phyloP scores from a whole-genome alignment of 371 early-diverging fungal species.

The Syncephalis fuscata region DNA sequence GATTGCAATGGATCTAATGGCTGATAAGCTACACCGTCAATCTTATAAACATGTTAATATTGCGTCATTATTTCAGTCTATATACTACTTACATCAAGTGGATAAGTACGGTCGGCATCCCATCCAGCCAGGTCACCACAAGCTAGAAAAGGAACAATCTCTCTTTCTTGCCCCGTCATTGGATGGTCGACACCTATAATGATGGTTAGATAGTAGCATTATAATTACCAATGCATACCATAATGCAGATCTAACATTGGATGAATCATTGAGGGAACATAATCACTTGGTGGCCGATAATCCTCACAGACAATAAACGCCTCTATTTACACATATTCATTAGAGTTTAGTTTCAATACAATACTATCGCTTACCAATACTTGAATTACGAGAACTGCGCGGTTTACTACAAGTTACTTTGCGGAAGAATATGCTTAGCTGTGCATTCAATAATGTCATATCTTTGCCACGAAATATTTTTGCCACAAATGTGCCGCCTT shows the following conservation, averaged over 20 bases:
- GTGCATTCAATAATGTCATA: slow-evolving; percentile 72
- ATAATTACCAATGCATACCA: slow-evolving; percentile 14
- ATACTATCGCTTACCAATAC: slow-evolving; percentile 40
- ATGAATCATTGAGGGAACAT: slow-evolving; percentile 76
- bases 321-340: slow-evolving; percentile 25
- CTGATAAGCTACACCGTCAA: not conserved
- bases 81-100: slow-evolving; percentile 31
- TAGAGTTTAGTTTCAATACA: not conserved
- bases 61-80: not conserved
- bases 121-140: slow-evolving; percentile 81
- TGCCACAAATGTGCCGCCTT: slow-evolving; percentile 88
- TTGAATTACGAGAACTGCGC: slow-evolving; percentile 80
- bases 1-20: slow-evolving; percentile 59
- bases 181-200: slow-evolving; percentile 27
- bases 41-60: not conserved
- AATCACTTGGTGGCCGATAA: slow-evolving; percentile 67
- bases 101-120: slow-evolving; percentile 69
- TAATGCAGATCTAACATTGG: slow-evolving; percentile 66
- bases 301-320: slow-evolving; percentile 87
- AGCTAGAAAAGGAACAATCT: slow-evolving; percentile 79
- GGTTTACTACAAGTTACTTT: slow-evolving; percentile 88
- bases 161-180: slow-evolving; percentile 50
- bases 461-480: slow-evolving; percentile 95
- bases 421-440: slow-evolving; percentile 83
- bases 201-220: not conserved